Evolutionary conservation across 1,284 basidiomycete genomes (phyloP).

Genomic region (Fomitopsis schrenkii): DNA sequence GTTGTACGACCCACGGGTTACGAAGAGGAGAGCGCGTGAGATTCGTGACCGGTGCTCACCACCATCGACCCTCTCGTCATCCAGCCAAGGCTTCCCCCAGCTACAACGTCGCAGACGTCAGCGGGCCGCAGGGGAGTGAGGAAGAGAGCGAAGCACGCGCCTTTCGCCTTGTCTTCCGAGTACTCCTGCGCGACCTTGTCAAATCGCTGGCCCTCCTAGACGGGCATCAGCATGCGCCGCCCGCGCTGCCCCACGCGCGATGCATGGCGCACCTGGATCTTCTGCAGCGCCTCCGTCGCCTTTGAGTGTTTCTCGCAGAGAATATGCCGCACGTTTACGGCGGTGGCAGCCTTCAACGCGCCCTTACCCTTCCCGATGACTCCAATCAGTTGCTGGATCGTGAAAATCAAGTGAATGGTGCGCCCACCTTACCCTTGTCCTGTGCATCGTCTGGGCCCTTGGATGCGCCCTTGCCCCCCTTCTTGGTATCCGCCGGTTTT

Average conservation of each 20-base stretch:
- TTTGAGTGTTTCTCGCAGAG: conserved; percentile 84
- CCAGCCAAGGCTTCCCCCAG: conserved; percentile 81
- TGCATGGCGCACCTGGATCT: conserved; percentile 65
- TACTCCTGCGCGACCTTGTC: conserved; percentile 85
- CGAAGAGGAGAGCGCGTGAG: background rate
- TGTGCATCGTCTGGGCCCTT: conserved; percentile 31
- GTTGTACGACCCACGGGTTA: background rate
- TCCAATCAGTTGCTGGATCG: background rate
- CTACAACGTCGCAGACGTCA: conserved; percentile 31
- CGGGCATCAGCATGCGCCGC: background rate
- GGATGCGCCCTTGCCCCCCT: conserved; percentile 31
- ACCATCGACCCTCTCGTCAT: conserved; percentile 83
- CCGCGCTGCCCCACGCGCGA: background rate
- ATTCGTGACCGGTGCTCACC: conserved; percentile 34
- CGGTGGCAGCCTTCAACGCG: conserved; percentile 66
- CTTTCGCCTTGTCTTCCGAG: conserved; percentile 86
- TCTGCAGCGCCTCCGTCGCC: conserved; percentile 69
- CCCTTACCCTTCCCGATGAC: conserved; percentile 41
- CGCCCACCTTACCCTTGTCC: conserved; percentile 20
- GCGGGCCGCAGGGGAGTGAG: background rate
- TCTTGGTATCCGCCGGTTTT: conserved; percentile 31
- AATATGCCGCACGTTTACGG: conserved; percentile 68
- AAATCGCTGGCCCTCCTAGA: conserved; percentile 69
- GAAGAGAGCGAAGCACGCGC: conserved; percentile 30
- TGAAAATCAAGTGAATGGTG: too few relatives aligned